phyloP scores from a whole-genome alignment of 2,329 filamentous ascomycete species.

The Mariannaea sp. region DNA sequence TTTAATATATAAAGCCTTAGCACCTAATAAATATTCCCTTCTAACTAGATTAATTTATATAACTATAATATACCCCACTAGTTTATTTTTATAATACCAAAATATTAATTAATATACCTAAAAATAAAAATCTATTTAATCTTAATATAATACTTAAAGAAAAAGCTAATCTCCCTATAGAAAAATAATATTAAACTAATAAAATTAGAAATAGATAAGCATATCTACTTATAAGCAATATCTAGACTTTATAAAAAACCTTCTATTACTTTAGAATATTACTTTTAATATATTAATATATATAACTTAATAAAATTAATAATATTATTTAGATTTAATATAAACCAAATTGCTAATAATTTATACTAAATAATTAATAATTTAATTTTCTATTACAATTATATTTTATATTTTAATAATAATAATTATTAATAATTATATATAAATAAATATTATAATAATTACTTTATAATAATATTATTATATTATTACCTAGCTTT shows the following conservation, averaged over 20 bases:
- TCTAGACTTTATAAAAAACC: neutral
- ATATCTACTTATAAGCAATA: neutral
- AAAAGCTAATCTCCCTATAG: slow-evolving; percentile 5
- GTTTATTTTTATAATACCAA: neutral
- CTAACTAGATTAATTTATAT: neutral
- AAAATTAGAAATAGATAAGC: neutral
- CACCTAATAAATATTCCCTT: neutral
- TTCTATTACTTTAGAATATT: neutral
- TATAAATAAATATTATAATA: neutral
- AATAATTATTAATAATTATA: slow-evolving; percentile 3
- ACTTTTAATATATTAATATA: neutral
- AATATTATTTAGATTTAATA: neutral
- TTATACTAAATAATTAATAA: slow-evolving; percentile 1
- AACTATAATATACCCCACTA: neutral
- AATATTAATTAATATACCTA: slow-evolving; percentile 3
- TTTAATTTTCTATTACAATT: neutral
- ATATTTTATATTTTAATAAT: neutral
- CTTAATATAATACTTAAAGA: slow-evolving; percentile 12
- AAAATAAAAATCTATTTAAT: slow-evolving; percentile 1
- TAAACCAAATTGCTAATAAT: slow-evolving; percentile 8
- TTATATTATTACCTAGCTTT: neutral
- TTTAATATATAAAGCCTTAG: too few species aligned
- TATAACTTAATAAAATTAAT: slow-evolving; percentile 3
- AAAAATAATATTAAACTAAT: slow-evolving; percentile 1
- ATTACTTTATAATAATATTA: neutral